Evolutionary conservation across 2,329 filamentous ascomycete species (phyloP).

Genomic region (Botrytis cinerea): DNA sequence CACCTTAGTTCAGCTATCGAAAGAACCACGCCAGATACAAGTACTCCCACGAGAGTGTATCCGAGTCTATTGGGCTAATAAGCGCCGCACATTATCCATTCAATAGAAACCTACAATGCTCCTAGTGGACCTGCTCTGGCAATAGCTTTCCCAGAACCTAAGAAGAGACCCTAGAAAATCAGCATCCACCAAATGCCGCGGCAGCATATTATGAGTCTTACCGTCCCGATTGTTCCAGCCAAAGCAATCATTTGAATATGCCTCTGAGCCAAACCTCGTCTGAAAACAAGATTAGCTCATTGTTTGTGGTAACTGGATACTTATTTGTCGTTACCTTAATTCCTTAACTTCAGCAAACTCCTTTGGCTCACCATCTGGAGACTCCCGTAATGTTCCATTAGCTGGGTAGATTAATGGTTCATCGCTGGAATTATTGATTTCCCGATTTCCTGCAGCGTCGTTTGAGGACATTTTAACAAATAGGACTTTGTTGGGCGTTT

Average conservation of each 20-base stretch:
- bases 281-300: not conserved
- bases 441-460: not conserved
- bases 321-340: conserved; percentile 13
- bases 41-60: conserved; percentile 41
- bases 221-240: conserved; percentile 45
- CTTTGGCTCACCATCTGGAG: not conserved
- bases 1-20: conserved; percentile 53
- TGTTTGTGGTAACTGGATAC: not conserved
- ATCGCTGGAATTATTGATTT: not conserved
- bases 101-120: conserved; percentile 43
- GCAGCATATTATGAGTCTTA: conserved; percentile 35
- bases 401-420: not conserved
- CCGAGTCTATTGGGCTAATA: conserved; percentile 6
- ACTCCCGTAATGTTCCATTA: not conserved
- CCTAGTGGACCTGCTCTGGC: conserved; percentile 54
- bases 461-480: not conserved
- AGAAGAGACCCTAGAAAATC: conserved; percentile 28
- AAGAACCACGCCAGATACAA: conserved; percentile 51
- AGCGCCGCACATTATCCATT: not conserved
- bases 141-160: conserved; percentile 51
- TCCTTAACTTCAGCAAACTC: conserved; percentile 24
- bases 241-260: conserved; percentile 48
- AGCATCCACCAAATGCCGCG: not conserved
- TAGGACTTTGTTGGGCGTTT: not conserved
- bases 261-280: conserved; percentile 44